phyloP scores from a whole-genome alignment of 2,329 filamentous ascomycete genomes.

The Endocalyx cinctus region DNA sequence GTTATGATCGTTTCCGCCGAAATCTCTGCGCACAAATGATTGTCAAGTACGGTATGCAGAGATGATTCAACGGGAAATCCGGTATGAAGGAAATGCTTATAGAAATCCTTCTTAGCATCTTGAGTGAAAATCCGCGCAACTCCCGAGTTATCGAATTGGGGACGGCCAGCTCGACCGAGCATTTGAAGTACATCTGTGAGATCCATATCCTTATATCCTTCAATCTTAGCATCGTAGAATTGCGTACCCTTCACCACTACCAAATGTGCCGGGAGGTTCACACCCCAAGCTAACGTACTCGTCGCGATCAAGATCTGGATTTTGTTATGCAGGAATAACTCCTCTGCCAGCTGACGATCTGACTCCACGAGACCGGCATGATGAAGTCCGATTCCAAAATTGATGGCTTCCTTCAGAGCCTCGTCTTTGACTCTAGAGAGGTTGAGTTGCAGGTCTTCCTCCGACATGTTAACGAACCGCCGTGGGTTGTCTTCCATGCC shows the following conservation, averaged over 20 bases:
- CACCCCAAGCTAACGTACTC: slow-evolving; percentile 95
- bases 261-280: slow-evolving; percentile 93
- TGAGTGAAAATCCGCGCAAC: slow-evolving; percentile 98
- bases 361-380: slow-evolving; percentile 95
- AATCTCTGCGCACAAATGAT: slow-evolving; percentile 92
- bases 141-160: slow-evolving; percentile 93
- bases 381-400: slow-evolving; percentile 94
- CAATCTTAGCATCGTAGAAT: slow-evolving; percentile 95
- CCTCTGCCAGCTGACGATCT: slow-evolving; percentile 85
- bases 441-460: slow-evolving; percentile 87
- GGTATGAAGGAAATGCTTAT: slow-evolving; percentile 98
- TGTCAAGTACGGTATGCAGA: slow-evolving; percentile 91
- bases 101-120: slow-evolving; percentile 96
- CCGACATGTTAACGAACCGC: slow-evolving; percentile 87
- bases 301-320: slow-evolving; percentile 96
- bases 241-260: slow-evolving; percentile 98
- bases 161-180: slow-evolving; percentile 90
- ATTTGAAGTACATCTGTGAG: slow-evolving; percentile 97
- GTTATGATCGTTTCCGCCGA: slow-evolving; percentile 88
- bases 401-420: slow-evolving; percentile 86
- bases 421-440: slow-evolving; percentile 90
- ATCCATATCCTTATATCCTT: slow-evolving; percentile 98
- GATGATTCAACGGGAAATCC: slow-evolving; percentile 97
- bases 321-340: slow-evolving; percentile 95
- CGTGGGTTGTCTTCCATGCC: slow-evolving; percentile 98